A percentile compares a stretch with the other conserved stretches of the same genome.
Conservation (phyloP, 768 basidiomycete genomes). For the Coprinopsis marcescibilis region DNA sequence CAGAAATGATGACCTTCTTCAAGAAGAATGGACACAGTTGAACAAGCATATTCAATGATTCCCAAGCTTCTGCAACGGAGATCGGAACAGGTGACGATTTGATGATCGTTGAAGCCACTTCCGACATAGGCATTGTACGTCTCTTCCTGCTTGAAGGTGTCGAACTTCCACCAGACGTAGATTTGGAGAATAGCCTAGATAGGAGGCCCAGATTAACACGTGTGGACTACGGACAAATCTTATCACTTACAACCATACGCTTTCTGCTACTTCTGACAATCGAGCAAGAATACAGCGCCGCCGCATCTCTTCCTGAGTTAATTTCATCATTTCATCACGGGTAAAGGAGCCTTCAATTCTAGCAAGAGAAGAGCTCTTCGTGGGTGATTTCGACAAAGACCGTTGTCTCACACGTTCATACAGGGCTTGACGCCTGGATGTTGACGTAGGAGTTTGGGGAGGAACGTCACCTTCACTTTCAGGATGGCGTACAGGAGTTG, state of each 20-base stretch:
- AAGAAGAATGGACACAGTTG: constrained; percentile 80
- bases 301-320: constrained; percentile 74
- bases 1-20: constrained; percentile 52
- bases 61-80: constrained; percentile 69
- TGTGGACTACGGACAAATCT: constrained; percentile 4
- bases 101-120: constrained; percentile 63
- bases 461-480: constrained; percentile 49
- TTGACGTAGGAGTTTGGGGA: constrained; percentile 57
- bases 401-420: constrained; percentile 76
- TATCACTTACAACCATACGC: constrained; percentile 75
- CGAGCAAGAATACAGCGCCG: constrained; percentile 73
- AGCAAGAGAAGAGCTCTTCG: constrained; percentile 40
- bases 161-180: constrained; percentile 40
- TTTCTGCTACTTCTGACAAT: constrained; percentile 76
- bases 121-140: constrained; percentile 58
- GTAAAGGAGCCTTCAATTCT: constrained; percentile 17
- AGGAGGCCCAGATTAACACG: constrained; percentile 7
- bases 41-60: constrained; percentile 62
- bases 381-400: constrained; percentile 63
- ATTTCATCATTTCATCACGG: constrained; percentile 30
- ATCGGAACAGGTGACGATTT: constrained; percentile 82
- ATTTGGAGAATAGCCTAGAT: constrained; percentile 67
- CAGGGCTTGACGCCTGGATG: constrained; percentile 71
- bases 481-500: constrained; percentile 62
- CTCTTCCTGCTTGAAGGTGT: constrained; percentile 62